These are phyloP conservation scores for Euptelea pleiosperma DNA, from an alignment of 164 flowering plant genomes.

Conservation along the genomic window DNA sequence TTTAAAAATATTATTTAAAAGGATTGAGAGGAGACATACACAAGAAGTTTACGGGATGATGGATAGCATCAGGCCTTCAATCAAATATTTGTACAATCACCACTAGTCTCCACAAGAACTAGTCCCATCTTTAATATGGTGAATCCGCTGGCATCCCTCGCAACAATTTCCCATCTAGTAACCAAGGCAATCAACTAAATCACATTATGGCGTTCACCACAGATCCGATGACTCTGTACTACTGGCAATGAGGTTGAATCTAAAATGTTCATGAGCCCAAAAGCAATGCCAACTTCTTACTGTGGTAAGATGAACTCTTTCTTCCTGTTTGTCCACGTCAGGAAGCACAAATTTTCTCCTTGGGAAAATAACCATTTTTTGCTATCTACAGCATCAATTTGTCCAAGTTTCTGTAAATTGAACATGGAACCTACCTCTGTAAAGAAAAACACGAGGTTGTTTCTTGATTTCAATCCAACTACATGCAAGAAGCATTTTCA, in stretches of 20 bases:
- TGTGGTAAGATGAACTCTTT: conserved; percentile 41
- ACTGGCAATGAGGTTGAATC: conserved; percentile 53
- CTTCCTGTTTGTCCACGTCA: conserved; percentile 75
- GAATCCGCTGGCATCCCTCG: conserved; percentile 78
- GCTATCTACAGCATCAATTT: conserved; percentile 51
- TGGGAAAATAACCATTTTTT: conserved; percentile 51
- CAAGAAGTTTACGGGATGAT: not conserved
- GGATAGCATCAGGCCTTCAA: not conserved
- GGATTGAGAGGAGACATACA: not conserved
- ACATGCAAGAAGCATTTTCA: conserved; percentile 60
- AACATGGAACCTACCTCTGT: conserved; percentile 53
- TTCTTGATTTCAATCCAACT: conserved; percentile 79
- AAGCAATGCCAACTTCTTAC: conserved; percentile 79
- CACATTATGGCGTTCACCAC: conserved; percentile 63
- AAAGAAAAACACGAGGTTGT: conserved; percentile 42
- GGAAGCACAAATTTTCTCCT: conserved; percentile 53
- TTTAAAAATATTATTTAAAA: no score
- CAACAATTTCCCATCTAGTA: conserved; percentile 49
- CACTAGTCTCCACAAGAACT: conserved; percentile 82
- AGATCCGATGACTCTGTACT: conserved; percentile 73
- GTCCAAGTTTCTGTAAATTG: conserved; percentile 52
- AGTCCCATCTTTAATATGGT: conserved; percentile 55
- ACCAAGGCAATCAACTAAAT: conserved; percentile 57
- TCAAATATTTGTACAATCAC: conserved; percentile 40
- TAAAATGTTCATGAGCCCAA: conserved; percentile 56